Percentiles rank a stretch among this genome's conserved stretches.
These are phyloP conservation scores for Eimeria sp. DNA, from an alignment of 169 alveolate species.

Conservation along the genomic window DNA sequence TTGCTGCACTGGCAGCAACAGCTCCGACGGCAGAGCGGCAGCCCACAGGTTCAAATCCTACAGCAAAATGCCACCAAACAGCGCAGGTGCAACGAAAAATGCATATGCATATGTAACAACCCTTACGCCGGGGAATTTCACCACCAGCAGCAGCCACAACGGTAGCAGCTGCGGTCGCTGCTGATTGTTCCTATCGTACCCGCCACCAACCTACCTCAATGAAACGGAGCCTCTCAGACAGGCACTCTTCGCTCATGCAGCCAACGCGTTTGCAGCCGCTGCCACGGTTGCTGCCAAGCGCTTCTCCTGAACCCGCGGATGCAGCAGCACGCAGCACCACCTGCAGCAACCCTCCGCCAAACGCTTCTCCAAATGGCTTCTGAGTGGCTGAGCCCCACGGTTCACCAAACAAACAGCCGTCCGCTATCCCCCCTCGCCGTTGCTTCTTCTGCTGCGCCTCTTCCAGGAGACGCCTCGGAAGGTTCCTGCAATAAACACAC, in stretches of 20 bases:
- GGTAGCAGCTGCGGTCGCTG: background rate
- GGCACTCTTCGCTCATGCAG: background rate
- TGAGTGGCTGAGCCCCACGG: slow-evolving; percentile 1
- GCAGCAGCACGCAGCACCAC: slow-evolving; percentile 68
- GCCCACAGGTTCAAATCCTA: slow-evolving; percentile 62
- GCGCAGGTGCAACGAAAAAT: background rate
- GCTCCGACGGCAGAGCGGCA: slow-evolving; percentile 56
- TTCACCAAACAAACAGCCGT: background rate
- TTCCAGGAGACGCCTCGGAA: slow-evolving; percentile 61
- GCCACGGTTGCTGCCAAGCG: background rate
- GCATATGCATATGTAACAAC: background rate
- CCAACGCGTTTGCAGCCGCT: background rate
- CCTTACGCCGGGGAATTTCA: background rate
- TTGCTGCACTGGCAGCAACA: slow-evolving; percentile 57
- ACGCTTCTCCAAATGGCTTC: background rate
- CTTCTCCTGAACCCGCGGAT: background rate
- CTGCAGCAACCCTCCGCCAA: slow-evolving; percentile 34
- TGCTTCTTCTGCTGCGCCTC: slow-evolving; percentile 50
- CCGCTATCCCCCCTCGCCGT: background rate
- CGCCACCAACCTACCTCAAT: slow-evolving; percentile 4
- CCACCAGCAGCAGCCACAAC: slow-evolving; percentile 2
- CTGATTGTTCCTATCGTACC: background rate
- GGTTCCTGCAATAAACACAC: slow-evolving; percentile 11
- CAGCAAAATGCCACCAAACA: background rate
- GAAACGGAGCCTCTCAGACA: slow-evolving; percentile 31